These are phyloP conservation scores for Pseudogymnoascus sp. DNA, from an alignment of 2,329 filamentous ascomycete genomes.

Conservation along the genomic window DNA sequence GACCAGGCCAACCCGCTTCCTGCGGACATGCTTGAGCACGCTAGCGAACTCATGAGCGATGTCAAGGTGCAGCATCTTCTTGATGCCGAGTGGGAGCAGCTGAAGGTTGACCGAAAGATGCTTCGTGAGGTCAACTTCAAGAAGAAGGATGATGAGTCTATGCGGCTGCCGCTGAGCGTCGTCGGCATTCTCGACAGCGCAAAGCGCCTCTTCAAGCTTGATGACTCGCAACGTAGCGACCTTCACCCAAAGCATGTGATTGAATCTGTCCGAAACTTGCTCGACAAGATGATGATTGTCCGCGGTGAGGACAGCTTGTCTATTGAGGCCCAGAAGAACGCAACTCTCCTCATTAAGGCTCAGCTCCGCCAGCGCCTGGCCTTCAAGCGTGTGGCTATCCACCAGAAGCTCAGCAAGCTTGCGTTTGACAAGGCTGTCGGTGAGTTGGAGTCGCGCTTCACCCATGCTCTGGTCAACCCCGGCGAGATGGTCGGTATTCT, in stretches of 20 bases:
- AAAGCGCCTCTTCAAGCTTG: conserved; percentile 84
- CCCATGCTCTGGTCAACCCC: conserved; percentile 76
- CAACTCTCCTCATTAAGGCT: conserved; percentile 87
- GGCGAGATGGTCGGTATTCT: conserved; percentile 99
- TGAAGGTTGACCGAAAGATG: conserved; percentile 66
- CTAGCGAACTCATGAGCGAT: conserved; percentile 79
- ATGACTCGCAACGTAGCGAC: conserved; percentile 78
- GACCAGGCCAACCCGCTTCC: conserved; percentile 48
- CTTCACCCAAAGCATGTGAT: conserved; percentile 84
- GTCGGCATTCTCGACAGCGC: conserved; percentile 85
- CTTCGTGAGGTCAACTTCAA: conserved; percentile 62
- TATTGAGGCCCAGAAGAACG: conserved; percentile 76
- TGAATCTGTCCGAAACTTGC: conserved; percentile 65
- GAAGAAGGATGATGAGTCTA: conserved; percentile 72
- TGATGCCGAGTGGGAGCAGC: conserved; percentile 79
- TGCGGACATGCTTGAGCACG: conserved; percentile 76
- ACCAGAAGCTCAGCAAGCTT: conserved; percentile 80
- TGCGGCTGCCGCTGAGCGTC: conserved; percentile 90
- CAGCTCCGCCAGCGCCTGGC: conserved; percentile 82
- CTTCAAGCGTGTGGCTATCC: conserved; percentile 84
- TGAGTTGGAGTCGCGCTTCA: conserved; percentile 83
- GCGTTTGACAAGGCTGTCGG: conserved; percentile 90
- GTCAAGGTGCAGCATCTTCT: conserved; percentile 79
- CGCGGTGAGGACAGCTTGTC: conserved; percentile 80
- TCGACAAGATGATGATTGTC: conserved; percentile 76